A percentile compares a stretch with the other conserved stretches of the same genome.
phyloP scores from a whole-genome alignment of 2,329 filamentous ascomycete genomes.

The Apiospora saccharicola region DNA sequence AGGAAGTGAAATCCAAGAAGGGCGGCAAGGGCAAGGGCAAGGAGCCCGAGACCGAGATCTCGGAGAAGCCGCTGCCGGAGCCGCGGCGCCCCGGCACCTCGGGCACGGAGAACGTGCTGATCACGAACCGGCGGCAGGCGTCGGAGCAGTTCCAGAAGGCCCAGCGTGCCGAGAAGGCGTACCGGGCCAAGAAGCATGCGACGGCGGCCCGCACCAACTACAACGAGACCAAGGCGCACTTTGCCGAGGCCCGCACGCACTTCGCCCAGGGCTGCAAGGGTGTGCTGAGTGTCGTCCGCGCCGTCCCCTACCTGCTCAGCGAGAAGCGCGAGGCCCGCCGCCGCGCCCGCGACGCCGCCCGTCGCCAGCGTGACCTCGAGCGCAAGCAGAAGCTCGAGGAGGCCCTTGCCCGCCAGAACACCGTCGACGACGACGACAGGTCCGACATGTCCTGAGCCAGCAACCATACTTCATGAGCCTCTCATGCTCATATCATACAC shows the following conservation, averaged over 20 bases:
- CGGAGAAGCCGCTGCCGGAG: conserved; percentile 28
- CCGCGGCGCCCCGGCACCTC: conserved; percentile 49
- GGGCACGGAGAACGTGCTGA: conserved; percentile 51
- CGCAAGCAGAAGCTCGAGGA: conserved; percentile 47
- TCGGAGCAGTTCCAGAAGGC: conserved; percentile 48
- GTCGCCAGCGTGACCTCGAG: conserved; percentile 41
- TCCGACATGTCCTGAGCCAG: conserved; percentile 2
- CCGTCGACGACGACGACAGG: conserved; percentile 10
- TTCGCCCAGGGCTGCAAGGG: conserved; percentile 45
- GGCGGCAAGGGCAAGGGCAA: conserved; percentile 30
- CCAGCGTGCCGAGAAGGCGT: conserved; percentile 49
- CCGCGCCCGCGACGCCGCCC: conserved; percentile 40
- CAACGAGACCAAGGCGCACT: conserved; percentile 49
- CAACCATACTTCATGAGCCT: neutral
- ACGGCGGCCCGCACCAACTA: conserved; percentile 47
- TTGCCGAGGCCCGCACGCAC: conserved; percentile 46
- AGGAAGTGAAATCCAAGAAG: conserved; percentile 18
- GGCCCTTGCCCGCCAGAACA: conserved; percentile 31
- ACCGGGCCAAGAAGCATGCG: conserved; percentile 51
- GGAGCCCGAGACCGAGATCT: conserved; percentile 16
- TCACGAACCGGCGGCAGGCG: conserved; percentile 47
- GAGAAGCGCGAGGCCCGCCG: conserved; percentile 47
- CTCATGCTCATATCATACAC: neutral
- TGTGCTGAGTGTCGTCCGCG: conserved; percentile 41
- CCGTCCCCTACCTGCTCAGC: conserved; percentile 45